Base-by-base conservation (phyloP, 805 yeast species). In the Yarrowia bubula region DNA sequence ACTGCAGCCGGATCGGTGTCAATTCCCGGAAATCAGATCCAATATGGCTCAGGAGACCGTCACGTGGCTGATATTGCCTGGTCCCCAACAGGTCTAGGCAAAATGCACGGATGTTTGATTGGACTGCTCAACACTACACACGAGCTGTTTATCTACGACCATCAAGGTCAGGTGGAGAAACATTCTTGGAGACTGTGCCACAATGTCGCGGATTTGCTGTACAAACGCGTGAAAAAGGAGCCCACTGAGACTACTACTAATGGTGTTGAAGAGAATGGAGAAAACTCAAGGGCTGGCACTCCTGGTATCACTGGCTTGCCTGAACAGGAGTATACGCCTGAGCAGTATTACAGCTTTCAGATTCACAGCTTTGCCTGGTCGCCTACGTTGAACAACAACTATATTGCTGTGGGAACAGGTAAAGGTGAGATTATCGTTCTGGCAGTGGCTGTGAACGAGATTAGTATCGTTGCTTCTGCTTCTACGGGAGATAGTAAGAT, bases 311-410 rank as follows among this genome's bases (percentile, higher is more conserved):
- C 60, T n/a, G 44, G 35, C 3, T 5, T 51, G 6, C 44, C 46
- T 10, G 47, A 41, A 8, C 61, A 8, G 17, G 61, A 55, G 31
- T 55, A 55, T 38, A 55, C 61, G 5, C 31, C 39, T 13, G 61
- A 41, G 17, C 37, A 55, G 6, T 58, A 58, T 43, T 44, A 43
- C 51, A 18, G 51, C 31, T 43, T 44, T 35, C 50, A 58, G 43
- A 58, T 58, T 18, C 51, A 58, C 43, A 43, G 51, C 33, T 58
- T 58, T 33, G 64, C 53, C 7, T 58, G 64, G 64, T 55, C 61
- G 11, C 61, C 61, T 9, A 55, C 61, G 2, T 13, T 55, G 38
- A 28, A 41, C 31, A 32, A 41, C n/a, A 55, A 55, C 10, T 55
- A 55, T 15, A 31, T 55, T 5, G 61, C 61, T 8, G 61, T 55